These are phyloP conservation scores for Blastobotrys americana DNA, from an alignment of 805 yeast genomes.

Conservation along the genomic window DNA sequence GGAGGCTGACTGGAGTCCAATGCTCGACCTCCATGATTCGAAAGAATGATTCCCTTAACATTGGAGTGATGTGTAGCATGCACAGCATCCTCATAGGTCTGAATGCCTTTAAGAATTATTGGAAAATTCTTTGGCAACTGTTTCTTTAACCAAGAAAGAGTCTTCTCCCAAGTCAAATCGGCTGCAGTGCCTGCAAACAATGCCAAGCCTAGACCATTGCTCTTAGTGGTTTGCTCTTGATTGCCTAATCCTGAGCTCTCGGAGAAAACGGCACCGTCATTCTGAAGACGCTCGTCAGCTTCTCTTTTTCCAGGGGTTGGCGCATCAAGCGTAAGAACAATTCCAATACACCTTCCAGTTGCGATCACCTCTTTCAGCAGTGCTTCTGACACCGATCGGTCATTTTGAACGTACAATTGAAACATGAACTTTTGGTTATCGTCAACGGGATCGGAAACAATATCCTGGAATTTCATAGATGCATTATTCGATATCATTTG, in stretches of 20 bases:
- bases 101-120: slow-evolving; percentile 55
- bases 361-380: slow-evolving; percentile 21
- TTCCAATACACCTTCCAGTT: slow-evolving; percentile 36
- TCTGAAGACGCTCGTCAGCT: slow-evolving; percentile 33
- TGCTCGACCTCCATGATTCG: slow-evolving; percentile 73
- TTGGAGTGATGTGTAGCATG: slow-evolving; percentile 45
- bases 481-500: slow-evolving; percentile 37
- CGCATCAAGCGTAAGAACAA: slow-evolving; percentile 51
- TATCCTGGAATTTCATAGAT: slow-evolving; percentile 27
- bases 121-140: slow-evolving; percentile 37
- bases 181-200: slow-evolving; percentile 29
- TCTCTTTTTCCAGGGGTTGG: slow-evolving; percentile 50
- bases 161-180: slow-evolving; percentile 24
- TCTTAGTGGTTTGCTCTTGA: slow-evolving; percentile 10
- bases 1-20: slow-evolving; percentile 57
- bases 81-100: slow-evolving; percentile 57
- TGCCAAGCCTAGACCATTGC: slow-evolving; percentile 26
- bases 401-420: slow-evolving; percentile 28
- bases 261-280: slow-evolving; percentile 20
- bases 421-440: slow-evolving; percentile 23
- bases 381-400: slow-evolving; percentile 23
- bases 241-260: slow-evolving; percentile 21
- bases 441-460: slow-evolving; percentile 21
- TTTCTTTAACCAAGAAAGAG: slow-evolving; percentile 24
- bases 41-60: slow-evolving; percentile 55